Conservation (phyloP, 305 asterid species). For the Fraxinus floribunda region DNA sequence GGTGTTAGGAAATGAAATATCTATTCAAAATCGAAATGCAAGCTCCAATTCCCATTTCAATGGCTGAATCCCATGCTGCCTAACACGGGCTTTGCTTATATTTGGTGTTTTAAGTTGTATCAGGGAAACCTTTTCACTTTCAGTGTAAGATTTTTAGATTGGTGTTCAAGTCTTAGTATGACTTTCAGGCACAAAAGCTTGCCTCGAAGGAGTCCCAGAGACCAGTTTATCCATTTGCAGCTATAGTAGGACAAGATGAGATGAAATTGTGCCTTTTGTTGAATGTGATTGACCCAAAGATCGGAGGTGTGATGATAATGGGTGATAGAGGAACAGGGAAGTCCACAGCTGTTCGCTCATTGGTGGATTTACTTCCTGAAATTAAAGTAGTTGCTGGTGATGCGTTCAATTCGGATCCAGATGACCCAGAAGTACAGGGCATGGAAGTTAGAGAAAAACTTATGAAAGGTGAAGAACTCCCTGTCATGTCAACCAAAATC, state of each 20-base stretch:
- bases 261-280: constrained; percentile 84
- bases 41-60: not conserved
- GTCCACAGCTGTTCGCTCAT: constrained; percentile 82
- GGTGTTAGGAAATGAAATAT: not conserved
- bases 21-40: not conserved
- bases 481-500: constrained; percentile 56
- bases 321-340: constrained; percentile 97
- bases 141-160: not conserved
- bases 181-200: constrained; percentile 52
- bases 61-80: not conserved
- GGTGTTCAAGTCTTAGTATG: not conserved
- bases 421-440: constrained; percentile 80
- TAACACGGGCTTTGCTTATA: not conserved
- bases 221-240: constrained; percentile 95
- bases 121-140: not conserved
- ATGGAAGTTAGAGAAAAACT: constrained; percentile 67
- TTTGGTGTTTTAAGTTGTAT: not conserved
- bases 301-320: constrained; percentile 99
- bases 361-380: constrained; percentile 84
- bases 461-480: constrained; percentile 51
- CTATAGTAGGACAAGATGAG: constrained; percentile 99
- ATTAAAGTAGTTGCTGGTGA: constrained; percentile 76
- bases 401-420: constrained; percentile 88
- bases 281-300: constrained; percentile 91
- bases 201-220: constrained; percentile 75